A percentile compares a stretch with the other conserved stretches of the same genome.
Conservation (phyloP, 495 filamentous ascomycete genomes). For the Aspergillus taichungensis region DNA sequence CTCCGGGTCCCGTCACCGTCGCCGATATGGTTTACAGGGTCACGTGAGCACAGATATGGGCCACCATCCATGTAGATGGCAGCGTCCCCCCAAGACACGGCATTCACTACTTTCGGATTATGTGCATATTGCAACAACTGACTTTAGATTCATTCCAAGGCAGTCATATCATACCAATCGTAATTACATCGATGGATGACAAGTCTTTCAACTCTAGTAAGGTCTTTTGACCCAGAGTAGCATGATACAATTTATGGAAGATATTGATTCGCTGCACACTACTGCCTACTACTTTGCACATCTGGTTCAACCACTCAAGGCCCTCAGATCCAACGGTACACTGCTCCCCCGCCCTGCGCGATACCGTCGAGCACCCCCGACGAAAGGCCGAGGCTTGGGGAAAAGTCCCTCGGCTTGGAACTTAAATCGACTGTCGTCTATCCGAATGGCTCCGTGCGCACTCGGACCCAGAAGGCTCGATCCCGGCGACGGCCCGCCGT, state of each 20-base stretch:
- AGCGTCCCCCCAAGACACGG: no score
- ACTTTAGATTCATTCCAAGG: no score
- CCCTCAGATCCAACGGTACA: conserved; percentile 78
- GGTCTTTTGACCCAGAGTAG: neutral
- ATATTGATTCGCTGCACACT: neutral
- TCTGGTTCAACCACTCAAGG: conserved; percentile 23
- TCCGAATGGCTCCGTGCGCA: conserved; percentile 39
- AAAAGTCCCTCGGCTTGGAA: conserved; percentile 76
- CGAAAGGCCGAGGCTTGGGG: conserved; percentile 75
- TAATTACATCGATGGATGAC: no score
- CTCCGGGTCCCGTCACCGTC: no score
- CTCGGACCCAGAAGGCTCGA: conserved; percentile 21
- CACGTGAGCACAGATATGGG: no score
- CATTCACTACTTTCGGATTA: no score
- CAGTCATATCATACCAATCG: no score
- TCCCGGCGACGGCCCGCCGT: conserved; percentile 36
- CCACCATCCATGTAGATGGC: no score
- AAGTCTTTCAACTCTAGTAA: neutral
- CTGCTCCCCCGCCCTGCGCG: conserved; percentile 86
- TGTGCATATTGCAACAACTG: no score
- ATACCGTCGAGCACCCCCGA: conserved; percentile 64
- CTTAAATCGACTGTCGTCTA: conserved; percentile 79
- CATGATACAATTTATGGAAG: no score
- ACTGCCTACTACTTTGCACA: conserved; percentile 19
- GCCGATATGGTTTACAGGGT: no score